Conservation (phyloP, 192 early-diverging fungal genomes). For the Podila verticillata region DNA sequence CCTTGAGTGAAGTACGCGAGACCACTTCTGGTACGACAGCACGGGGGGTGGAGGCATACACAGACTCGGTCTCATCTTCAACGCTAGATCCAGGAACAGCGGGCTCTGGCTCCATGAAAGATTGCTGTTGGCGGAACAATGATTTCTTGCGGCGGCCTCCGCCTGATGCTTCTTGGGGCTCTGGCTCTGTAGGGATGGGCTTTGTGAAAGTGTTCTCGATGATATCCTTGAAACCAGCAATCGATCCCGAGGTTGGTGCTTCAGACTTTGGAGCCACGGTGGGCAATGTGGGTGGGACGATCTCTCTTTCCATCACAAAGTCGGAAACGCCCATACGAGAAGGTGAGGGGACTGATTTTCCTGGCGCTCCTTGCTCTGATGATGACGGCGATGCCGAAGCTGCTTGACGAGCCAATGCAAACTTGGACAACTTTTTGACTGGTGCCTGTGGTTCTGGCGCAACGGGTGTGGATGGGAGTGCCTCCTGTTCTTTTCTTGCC, state of each 20-base stretch:
- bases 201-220: slow-evolving; percentile 25
- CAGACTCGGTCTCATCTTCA: background rate
- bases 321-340: slow-evolving; percentile 26
- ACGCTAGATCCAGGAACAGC: slow-evolving; percentile 20
- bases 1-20: background rate
- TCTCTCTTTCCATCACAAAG: slow-evolving; percentile 19
- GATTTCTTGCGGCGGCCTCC: slow-evolving; percentile 25
- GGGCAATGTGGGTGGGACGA: background rate
- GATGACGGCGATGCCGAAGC: slow-evolving; percentile 9
- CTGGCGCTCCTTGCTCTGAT: background rate
- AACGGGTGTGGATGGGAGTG: background rate
- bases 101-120: slow-evolving; percentile 23
- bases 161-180: background rate
- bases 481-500: slow-evolving; percentile 8
- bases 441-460: background rate
- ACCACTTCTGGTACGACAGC: slow-evolving; percentile 6
- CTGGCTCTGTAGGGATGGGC: background rate
- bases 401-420: slow-evolving; percentile 31
- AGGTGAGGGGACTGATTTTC: slow-evolving; percentile 1
- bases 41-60: background rate
- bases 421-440: slow-evolving; percentile 40
- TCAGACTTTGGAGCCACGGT: background rate
- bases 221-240: slow-evolving; percentile 5
- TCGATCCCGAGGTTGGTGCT: background rate
- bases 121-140: slow-evolving; percentile 19